Conservation (phyloP, 768 basidiomycete genomes). For the Trametes punicea region DNA sequence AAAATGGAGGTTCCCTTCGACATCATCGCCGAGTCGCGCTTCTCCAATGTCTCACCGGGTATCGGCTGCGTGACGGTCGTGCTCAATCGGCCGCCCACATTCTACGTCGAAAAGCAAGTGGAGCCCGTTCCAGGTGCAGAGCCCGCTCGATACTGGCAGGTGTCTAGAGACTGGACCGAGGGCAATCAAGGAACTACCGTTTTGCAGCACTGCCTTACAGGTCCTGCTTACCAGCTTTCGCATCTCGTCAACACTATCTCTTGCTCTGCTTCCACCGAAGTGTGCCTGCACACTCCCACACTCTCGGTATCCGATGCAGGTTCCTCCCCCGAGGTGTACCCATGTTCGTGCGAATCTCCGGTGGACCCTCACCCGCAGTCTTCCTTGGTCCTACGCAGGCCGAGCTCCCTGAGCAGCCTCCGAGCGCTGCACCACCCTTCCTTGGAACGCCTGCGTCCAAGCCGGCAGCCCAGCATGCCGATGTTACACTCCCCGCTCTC, state of each 20-base stretch:
- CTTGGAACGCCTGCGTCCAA: slow-evolving; percentile 12
- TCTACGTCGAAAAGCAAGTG: slow-evolving; percentile 58
- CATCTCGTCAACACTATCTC: slow-evolving; percentile 52
- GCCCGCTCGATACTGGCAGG: slow-evolving; percentile 46
- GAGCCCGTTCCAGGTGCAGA: slow-evolving; percentile 1
- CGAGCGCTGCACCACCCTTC: slow-evolving; percentile 17
- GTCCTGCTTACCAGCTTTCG: slow-evolving; percentile 57
- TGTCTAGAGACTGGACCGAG: slow-evolving; percentile 76
- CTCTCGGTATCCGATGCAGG: slow-evolving; percentile 14
- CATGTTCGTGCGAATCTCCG: slow-evolving; percentile 8
- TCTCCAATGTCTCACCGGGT: slow-evolving; percentile 51
- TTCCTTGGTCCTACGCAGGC: slow-evolving; percentile 9
- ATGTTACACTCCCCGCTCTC: slow-evolving; percentile 15
- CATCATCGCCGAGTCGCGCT: slow-evolving; percentile 54
- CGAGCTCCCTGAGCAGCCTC: slow-evolving; percentile 16
- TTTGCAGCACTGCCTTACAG: slow-evolving; percentile 62
- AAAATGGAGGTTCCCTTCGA: slow-evolving; percentile 83
- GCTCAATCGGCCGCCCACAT: slow-evolving; percentile 65
- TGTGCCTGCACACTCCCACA: slow-evolving; percentile 7
- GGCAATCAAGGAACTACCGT: slow-evolving; percentile 62
- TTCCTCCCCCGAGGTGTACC: slow-evolving; percentile 16
- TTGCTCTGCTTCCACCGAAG: slow-evolving; percentile 10
- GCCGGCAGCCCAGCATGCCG: slow-evolving; percentile 9
- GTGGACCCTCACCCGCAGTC: slow-evolving; percentile 1
- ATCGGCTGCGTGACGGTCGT: slow-evolving; percentile 58